These are phyloP conservation scores for Phyllosticta paracitricarpa DNA, from an alignment of 2,329 filamentous ascomycete species.

Conservation along the genomic window DNA sequence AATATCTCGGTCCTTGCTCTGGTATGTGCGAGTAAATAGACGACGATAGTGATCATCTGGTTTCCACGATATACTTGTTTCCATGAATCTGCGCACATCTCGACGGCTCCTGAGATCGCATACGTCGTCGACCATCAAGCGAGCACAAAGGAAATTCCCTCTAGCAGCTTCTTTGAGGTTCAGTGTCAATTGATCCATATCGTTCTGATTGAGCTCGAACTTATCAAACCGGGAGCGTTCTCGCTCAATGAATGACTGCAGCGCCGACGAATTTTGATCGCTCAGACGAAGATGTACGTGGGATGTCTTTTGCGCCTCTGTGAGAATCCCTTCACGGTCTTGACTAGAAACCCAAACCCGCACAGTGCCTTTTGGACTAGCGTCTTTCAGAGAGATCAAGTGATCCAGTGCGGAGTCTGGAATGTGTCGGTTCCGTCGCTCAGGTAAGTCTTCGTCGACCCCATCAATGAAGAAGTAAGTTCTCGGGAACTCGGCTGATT, in stretches of 20 bases:
- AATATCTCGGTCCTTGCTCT: background rate
- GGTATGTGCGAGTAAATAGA: background rate
- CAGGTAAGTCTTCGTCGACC: background rate
- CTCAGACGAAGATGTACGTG: background rate
- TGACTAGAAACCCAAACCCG: background rate
- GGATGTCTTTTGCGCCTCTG: no score
- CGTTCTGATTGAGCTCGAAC: background rate
- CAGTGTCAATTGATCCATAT: background rate
- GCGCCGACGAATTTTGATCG: background rate
- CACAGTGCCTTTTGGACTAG: background rate
- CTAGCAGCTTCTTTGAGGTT: background rate
- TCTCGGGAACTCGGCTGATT: background rate
- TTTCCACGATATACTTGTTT: background rate
- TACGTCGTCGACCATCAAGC: constrained; percentile 2
- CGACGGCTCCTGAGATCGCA: background rate
- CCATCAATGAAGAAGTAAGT: background rate
- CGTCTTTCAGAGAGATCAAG: background rate
- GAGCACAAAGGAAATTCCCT: constrained; percentile 10
- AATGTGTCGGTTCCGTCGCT: background rate
- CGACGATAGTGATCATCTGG: background rate
- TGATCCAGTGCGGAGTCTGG: background rate
- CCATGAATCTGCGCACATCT: background rate
- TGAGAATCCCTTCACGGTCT: background rate
- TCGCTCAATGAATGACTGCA: background rate
- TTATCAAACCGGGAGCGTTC: background rate